These are phyloP conservation scores for Solidago caesia DNA, from an alignment of 129 eudicot genomes.

Conservation along the genomic window DNA sequence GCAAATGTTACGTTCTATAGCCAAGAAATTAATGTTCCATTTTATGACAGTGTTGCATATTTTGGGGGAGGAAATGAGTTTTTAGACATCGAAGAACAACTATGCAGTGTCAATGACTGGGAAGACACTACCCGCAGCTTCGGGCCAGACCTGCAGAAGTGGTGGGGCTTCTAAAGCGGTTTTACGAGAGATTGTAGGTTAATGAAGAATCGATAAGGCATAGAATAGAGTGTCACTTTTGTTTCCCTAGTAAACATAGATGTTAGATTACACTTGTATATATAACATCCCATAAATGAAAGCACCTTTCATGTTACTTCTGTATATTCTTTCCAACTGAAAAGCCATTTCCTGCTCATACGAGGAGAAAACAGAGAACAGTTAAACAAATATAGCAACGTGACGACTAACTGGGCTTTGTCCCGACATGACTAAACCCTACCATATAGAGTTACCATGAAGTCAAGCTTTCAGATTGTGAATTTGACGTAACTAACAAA, in stretches of 20 bases:
- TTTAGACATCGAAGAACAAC: conserved; percentile 33
- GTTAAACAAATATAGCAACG: background rate
- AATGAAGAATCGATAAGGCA: background rate
- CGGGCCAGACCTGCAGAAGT: conserved; percentile 26
- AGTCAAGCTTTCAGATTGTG: conserved; percentile 17
- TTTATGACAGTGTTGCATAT: conserved; percentile 29
- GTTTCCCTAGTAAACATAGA: conserved; percentile 14
- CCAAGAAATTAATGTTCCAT: conserved; percentile 28
- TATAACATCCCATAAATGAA: conserved; percentile 28
- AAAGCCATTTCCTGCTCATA: background rate
- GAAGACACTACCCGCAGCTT: conserved; percentile 30
- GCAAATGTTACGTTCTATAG: conserved; percentile 11
- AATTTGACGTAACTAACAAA: background rate
- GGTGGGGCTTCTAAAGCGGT: conserved; percentile 41
- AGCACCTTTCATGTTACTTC: conserved; percentile 28
- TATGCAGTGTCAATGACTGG: conserved; percentile 22
- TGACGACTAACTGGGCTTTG: background rate
- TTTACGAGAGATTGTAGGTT: conserved; percentile 13
- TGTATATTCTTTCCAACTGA: background rate
- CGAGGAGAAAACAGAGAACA: background rate
- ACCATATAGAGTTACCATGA: background rate
- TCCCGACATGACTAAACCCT: background rate
- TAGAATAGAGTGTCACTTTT: conserved; percentile 25
- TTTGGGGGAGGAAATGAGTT: conserved; percentile 36
- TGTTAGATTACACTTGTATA: conserved; percentile 33